phyloP scores from a whole-genome alignment of 495 filamentous ascomycete species.

The Schizothecium vesticola region DNA sequence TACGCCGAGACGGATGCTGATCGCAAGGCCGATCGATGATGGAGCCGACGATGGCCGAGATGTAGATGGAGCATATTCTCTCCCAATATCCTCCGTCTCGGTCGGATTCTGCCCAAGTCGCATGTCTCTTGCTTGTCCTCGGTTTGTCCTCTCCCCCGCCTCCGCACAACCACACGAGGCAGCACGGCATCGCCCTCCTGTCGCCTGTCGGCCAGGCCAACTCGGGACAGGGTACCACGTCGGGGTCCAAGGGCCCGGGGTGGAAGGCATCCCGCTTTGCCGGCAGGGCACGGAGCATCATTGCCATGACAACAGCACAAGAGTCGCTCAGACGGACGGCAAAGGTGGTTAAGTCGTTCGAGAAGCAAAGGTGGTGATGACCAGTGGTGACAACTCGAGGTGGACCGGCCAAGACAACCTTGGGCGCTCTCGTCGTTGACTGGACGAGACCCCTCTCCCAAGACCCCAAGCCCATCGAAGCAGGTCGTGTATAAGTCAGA shows the following conservation, averaged over 20 bases:
- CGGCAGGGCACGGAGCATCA: not conserved
- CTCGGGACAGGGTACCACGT: not conserved
- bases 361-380: not conserved
- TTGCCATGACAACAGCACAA: not conserved
- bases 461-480: not conserved
- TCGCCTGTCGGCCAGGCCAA: not conserved
- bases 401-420: not conserved
- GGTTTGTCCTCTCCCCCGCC: not conserved
- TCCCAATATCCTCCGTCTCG: not conserved
- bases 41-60: not conserved
- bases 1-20: too few relatives aligned
- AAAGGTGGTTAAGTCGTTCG: not conserved
- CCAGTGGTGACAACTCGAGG: not conserved
- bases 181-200: not conserved
- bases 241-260: not conserved
- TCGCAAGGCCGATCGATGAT: too few relatives aligned
- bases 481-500: not conserved
- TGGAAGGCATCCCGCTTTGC: not conserved
- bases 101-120: too few relatives aligned
- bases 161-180: not conserved
- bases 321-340: too few relatives aligned
- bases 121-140: not conserved
- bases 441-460: not conserved
- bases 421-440: not conserved
- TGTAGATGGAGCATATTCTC: too few relatives aligned